Base-by-base conservation (phyloP, 2,329 filamentous ascomycete genomes). In the Phialophora verrucosa region DNA sequence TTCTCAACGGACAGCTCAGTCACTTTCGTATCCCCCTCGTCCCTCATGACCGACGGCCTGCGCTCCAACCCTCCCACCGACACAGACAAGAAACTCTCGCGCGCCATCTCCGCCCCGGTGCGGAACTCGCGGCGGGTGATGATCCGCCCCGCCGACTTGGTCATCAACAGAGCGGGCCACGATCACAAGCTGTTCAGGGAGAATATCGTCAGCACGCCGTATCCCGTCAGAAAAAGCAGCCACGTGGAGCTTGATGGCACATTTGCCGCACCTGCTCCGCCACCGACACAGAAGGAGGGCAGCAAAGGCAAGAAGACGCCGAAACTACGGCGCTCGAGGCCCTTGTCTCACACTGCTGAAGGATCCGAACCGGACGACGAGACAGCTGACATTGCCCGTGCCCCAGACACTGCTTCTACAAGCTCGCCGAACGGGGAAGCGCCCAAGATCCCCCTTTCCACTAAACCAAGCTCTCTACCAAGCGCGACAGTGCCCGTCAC, bases 191-290 rank as follows among this genome's bases (percentile, higher is more conserved):
- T 66, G 8, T 72, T 71, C 62, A 65, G 72, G 4, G 71, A 73
- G 42, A 65, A 59, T 6, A 67, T 73, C 35, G 71, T 73, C 63
- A 73, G 68, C 55, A 73, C 71, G 8, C 71, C 72, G 1, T 73
- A 73, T 35, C 72, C 72, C 20, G 63, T 62, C 11, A 61, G 71
- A 53, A 50, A 66, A 12, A 67, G 57, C 49, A 72, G 70, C 54
- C 64, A 70, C 31, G 60, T 58, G 32, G 68, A 69, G 38, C 56
- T 65, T 27, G 64, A 69, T 14, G 42, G 53, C 29, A 8, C 7
- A 10, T 14, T 35, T 25, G 29, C 29, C 8, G 53, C 29, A 4
- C 14, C 49, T 20, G 8, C 29, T 38, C 47, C 47, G 29, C 23
- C 42, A 5, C 10, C 44, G 20, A 47, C 29, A 17, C 49, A n/a